Base-by-base conservation (phyloP, 176 grass and related monocot species). In the Saccharum spontaneum region DNA sequence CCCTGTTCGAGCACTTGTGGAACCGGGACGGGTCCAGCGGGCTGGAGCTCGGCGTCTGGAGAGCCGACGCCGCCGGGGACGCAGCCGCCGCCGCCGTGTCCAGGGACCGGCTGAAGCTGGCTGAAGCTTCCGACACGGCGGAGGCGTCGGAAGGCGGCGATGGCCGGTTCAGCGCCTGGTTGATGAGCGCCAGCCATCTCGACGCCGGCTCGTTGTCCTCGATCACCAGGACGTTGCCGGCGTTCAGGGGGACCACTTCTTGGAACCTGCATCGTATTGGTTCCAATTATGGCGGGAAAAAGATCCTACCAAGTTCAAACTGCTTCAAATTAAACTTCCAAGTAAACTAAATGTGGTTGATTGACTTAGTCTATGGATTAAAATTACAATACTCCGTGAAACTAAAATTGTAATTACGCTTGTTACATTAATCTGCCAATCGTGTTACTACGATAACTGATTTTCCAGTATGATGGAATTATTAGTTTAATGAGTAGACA, bases 141-240 rank as follows among this genome's bases (percentile, higher is more conserved):
- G 59, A 66, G 8, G 39, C 38, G 36, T 28, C 76, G 22, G 75
- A 79, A 15, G 50, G 24, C 22, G 83, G 77, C 7, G 70, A 71
- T 30, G 81, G 71, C 69, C 89, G 71, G 78, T 98, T 98, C 82
- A 98, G 77, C 20, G 93, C 96, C 90, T 94, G 84, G 87, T 95
- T 92, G 67, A 95, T 98, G 63, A 98, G 78, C 24, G 87, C 72
- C 16, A 98, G 93, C 96, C 96, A 98, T 82, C 85, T 89, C 39
- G 90, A 83, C 24, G 96, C 96, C 28, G 93, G 93, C 87, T 94
- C 91, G 50, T 92, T 95, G 83, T 98, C 96, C 87, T 98, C 96
- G 82, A 89, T 85, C 26, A 98, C 93, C 20, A 98, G 89, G 18
- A 98, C 96, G 86, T 94, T 98, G 69, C 96, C 96, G 26, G 93